Evolutionary conservation across 2,329 filamentous ascomycete species (phyloP), one percentile per base, ranked within the genome.

Genomic region (Eutypa lata): DNA sequence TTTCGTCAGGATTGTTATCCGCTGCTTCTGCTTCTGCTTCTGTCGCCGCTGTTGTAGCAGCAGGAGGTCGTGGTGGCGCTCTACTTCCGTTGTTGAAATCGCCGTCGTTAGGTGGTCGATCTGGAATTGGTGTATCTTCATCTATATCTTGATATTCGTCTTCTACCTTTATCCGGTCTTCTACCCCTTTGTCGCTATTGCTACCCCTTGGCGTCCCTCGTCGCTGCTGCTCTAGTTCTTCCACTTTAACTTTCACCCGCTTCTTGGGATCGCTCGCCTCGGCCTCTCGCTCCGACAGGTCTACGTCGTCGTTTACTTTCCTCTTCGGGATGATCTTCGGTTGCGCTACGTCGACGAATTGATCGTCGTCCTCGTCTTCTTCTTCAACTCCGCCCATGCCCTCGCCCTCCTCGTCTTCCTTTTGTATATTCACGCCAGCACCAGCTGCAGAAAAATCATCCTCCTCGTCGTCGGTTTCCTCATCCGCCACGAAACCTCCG

Each of bases 231-330:
- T 40, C 28, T 22, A 7, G 33, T 3, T 33, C 14, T 26, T 45
- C 28, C 26, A 16, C 22, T 45, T 65, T 57, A 11, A 57, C 38
- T 50, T 63, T 63, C 31, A 65, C 44, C 19, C 54, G 55, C 37
- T 63, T 61, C 18, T 40, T 42, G 26, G 59, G 54, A 2, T 48
- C 52, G 7, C 21, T 40, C 6, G 38, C 40, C 19, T 56, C 53
- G 2, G 57, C 47, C 28, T 57, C 47, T 22, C 57, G 49, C 18
- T 57, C 54, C 10, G 54, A 51, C 24, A 51, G 22, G 11, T 45
- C 42, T n/a, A 19, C 42, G 22, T 45, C 26, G n/a, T 50, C 53
- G 24, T 54, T 53, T 2, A 51, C 50, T 38, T 66, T 65, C 26
- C 64, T 61, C 44, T 67, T 67, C 5, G 43, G 46, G 21, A 48